Evolutionary conservation across 768 basidiomycete species (phyloP).

Genomic region (Amanita muscaria): DNA sequence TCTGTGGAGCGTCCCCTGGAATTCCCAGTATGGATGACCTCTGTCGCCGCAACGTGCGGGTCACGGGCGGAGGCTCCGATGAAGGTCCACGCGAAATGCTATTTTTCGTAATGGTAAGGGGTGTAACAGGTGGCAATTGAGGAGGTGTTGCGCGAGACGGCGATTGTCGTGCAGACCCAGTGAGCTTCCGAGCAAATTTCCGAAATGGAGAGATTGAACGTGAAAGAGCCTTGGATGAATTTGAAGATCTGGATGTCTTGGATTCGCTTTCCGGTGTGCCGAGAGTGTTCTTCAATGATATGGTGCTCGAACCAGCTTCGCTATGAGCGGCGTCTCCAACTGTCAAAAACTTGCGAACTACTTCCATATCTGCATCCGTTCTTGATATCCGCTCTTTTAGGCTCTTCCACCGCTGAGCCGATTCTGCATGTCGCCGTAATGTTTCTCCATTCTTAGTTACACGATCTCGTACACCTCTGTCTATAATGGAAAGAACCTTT

Average conservation of each 20-base stretch:
- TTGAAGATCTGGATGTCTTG: slow-evolving; percentile 34
- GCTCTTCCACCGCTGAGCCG: slow-evolving; percentile 76
- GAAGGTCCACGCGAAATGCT: slow-evolving; percentile 33
- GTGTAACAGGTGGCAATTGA: slow-evolving; percentile 33
- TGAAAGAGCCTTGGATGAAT: slow-evolving; percentile 49
- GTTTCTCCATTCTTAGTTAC: slow-evolving; percentile 97
- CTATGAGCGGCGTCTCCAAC: slow-evolving; percentile 44
- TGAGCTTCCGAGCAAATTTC: slow-evolving; percentile 66
- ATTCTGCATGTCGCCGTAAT: slow-evolving; percentile 81
- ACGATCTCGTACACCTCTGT: slow-evolving; percentile 87
- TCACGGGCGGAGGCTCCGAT: slow-evolving; percentile 42
- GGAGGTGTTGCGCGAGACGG: slow-evolving; percentile 27
- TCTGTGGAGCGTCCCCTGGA: slow-evolving; percentile 34
- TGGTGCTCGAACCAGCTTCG: slow-evolving; percentile 59
- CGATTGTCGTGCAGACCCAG: slow-evolving; percentile 36
- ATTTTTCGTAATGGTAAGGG: slow-evolving; percentile 38
- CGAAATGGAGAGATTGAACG: slow-evolving; percentile 75
- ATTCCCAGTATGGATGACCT: slow-evolving; percentile 48
- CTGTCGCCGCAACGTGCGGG: slow-evolving; percentile 37
- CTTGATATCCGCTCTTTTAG: slow-evolving; percentile 71
- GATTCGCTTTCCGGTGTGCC: slow-evolving; percentile 53
- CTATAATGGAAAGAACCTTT: slow-evolving; percentile 88
- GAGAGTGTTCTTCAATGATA: slow-evolving; percentile 49
- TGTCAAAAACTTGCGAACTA: slow-evolving; percentile 49
- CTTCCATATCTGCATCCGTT: slow-evolving; percentile 79